A percentile compares a stretch with the other conserved stretches of the same genome.
Conservation (phyloP, 495 filamentous ascomycete genomes). For the Delitschia confertaspora region DNA sequence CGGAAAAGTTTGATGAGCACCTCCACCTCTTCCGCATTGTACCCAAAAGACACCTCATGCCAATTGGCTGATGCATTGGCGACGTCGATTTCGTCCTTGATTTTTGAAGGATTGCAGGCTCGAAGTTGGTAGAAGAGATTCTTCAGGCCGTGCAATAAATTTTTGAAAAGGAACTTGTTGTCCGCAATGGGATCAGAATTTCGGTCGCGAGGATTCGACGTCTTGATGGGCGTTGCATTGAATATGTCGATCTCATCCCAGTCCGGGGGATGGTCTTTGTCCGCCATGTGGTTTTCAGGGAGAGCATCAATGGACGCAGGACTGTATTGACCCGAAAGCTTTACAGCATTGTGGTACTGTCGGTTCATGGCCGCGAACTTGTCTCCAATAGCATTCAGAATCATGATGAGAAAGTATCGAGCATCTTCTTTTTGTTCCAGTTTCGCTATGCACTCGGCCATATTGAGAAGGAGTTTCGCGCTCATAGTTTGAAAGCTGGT, state of each 20-base stretch:
- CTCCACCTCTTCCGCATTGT: constrained; percentile 92
- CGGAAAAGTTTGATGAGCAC: constrained; percentile 96
- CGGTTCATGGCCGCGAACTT: constrained; percentile 98
- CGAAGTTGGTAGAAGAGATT: constrained; percentile 93
- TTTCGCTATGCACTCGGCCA: constrained; percentile 94
- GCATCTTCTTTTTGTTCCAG: constrained; percentile 86
- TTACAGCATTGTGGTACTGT: constrained; percentile 88
- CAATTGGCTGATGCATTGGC: constrained; percentile 78
- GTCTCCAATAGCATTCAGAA: constrained; percentile 92
- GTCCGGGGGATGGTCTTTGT: constrained; percentile 68
- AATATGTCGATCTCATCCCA: constrained; percentile 99
- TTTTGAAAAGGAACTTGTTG: constrained; percentile 97
- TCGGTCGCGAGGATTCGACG: constrained; percentile 82
- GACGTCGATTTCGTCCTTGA: constrained; percentile 51
- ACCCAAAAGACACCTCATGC: constrained; percentile 92
- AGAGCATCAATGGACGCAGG: constrained; percentile 54
- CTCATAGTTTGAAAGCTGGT: constrained; percentile 99
- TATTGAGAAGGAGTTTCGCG: constrained; percentile 89
- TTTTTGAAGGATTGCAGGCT: constrained; percentile 62
- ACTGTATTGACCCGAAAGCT: constrained; percentile 68
- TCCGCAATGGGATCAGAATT: constrained; percentile 89
- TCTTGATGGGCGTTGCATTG: constrained; percentile 90
- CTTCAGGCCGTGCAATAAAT: constrained; percentile 94
- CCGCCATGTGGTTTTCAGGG: constrained; percentile 73
- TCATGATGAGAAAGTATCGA: constrained; percentile 92